Evolutionary conservation across 2,329 filamentous ascomycete species (phyloP), one percentile per base, ranked within the genome.

Genomic region (Aspergillus awamori): DNA sequence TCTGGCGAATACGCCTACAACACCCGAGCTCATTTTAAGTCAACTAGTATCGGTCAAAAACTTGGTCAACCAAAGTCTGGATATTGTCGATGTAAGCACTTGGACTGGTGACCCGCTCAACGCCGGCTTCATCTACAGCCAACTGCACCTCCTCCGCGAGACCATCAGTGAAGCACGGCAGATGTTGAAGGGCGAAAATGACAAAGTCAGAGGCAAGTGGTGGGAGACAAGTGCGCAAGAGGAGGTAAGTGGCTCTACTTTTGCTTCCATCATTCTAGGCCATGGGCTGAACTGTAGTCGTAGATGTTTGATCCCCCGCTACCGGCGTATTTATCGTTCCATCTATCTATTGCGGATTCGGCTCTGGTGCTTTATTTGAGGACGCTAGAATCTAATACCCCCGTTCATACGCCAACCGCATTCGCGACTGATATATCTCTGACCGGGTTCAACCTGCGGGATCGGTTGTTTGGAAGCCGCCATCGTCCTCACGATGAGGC

Each of bases 1-100:
- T 64, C 77, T 86, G 53, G 85, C 82, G 6, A 79, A 79, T 48
- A 76, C 79, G 4, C 81, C 84, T n/a, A 78, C 81, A 52, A 83
- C 84, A 4, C 83, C 85, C 4, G 83, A 83, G 4, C 79, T 90
- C 33, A 78, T 85, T 13, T 84, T 98, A 54, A 82, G 86, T 15
- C 88, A 93, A 61, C 84, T 97, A 55, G 87, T 87, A 20, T 80
- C 85, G 10, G 85, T 95, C 11, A 86, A 92, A 64, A 86, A 87
- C n/a, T 82, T 93, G 43, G 88, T 98, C 67, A 94, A 90, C 63
- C 86, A 92, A 70, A 89, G 91, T 60, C 86, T 97, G 64, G 92
- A 96, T 75, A 87, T 96, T 51, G 87, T 97, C 53, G 86, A 89
- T 69, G 85, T 96, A 15, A 92, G 89, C 48, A 84, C 89, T 28